Percentiles rank a stretch among this genome's conserved stretches.
phyloP scores from a whole-genome alignment of 2,329 filamentous ascomycete species.

The Exophiala sideris region DNA sequence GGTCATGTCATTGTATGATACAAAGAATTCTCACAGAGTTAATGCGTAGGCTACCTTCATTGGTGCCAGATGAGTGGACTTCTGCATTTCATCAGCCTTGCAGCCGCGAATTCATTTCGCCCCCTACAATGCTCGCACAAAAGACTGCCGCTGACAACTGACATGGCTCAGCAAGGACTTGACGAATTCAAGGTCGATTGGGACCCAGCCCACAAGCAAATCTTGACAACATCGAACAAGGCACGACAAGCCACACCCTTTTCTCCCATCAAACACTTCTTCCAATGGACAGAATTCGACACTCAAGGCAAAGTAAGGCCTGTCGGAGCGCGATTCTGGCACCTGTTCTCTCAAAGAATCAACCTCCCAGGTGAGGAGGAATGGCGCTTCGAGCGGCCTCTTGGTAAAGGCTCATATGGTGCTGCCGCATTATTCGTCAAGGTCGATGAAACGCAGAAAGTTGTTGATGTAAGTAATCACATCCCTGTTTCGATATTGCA shows the following conservation, averaged over 20 bases:
- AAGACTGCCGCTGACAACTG: not conserved
- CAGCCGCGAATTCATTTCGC: not conserved
- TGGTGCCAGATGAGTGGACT: no score
- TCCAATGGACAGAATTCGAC: slow-evolving; percentile 7
- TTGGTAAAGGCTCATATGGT: slow-evolving; percentile 21
- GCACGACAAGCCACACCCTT: not conserved
- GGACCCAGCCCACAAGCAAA: not conserved
- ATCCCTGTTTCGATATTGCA: not conserved
- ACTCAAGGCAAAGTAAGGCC: not conserved
- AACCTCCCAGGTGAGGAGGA: slow-evolving; percentile 14
- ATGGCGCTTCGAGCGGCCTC: slow-evolving; percentile 17
- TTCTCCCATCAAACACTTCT: slow-evolving; percentile 9
- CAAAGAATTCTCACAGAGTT: no score
- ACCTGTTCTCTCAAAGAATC: slow-evolving; percentile 11
- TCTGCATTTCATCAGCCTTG: not conserved
- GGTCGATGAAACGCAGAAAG: slow-evolving; percentile 3
- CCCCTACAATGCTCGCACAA: no score
- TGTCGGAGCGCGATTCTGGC: slow-evolving; percentile 8
- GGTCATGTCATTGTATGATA: no score
- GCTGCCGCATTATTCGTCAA: slow-evolving; percentile 17
- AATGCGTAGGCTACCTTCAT: no score
- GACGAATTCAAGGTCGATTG: slow-evolving; percentile 12
- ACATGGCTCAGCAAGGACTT: not conserved
- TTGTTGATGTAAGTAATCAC: slow-evolving; percentile 9
- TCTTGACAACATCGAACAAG: not conserved